These are phyloP conservation scores for Talaromyces stipitatus DNA, from an alignment of 495 filamentous ascomycete genomes.

Conservation along the genomic window DNA sequence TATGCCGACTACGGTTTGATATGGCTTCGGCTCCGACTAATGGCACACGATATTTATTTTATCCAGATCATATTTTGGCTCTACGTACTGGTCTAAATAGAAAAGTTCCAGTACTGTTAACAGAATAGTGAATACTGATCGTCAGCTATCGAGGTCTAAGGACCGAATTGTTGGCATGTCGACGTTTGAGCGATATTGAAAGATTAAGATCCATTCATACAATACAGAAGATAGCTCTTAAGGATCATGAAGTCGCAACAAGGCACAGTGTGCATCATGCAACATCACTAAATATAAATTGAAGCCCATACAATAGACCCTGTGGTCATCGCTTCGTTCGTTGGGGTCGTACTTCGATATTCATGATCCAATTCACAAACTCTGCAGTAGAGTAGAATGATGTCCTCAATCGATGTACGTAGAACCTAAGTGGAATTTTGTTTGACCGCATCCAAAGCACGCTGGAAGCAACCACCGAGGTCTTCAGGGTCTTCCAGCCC, in stretches of 20 bases:
- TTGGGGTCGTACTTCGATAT: no score
- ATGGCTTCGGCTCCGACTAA: background rate
- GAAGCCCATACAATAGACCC: background rate
- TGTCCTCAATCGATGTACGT: background rate
- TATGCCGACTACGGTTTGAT: background rate
- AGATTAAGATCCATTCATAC: background rate
- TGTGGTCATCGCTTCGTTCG: no score
- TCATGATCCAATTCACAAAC: no score
- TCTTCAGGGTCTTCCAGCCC: constrained; percentile 74
- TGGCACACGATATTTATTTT: background rate
- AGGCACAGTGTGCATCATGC: background rate
- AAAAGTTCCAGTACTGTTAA: no score
- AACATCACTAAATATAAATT: background rate
- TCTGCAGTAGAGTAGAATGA: no score
- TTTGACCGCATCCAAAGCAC: constrained; percentile 40
- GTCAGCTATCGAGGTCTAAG: no score
- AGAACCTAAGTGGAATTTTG: constrained; percentile 33
- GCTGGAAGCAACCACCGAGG: constrained; percentile 41
- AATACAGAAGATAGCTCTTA: background rate
- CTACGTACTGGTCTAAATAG: no score
- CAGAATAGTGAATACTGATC: no score
- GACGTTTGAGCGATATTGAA: no score
- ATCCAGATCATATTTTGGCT: no score
- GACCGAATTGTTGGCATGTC: background rate
- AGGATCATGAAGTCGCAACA: background rate